Conservation (phyloP, 345 rosid genomes). For the Melastoma malabathricum region DNA sequence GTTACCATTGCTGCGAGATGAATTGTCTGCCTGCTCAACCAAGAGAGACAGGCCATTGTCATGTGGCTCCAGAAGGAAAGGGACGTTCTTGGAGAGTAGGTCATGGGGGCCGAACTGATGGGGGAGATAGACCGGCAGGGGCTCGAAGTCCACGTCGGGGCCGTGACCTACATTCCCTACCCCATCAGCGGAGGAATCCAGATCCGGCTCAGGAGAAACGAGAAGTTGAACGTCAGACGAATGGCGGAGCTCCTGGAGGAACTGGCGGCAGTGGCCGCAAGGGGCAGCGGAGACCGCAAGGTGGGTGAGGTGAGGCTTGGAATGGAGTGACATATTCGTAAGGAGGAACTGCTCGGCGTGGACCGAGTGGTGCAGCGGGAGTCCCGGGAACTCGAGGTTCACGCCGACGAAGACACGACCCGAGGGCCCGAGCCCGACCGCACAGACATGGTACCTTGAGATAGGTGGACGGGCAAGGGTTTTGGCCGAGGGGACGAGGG, state of each 20-base stretch:
- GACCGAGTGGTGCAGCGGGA: slow-evolving; percentile 80
- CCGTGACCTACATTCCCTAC: neutral
- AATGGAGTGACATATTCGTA: slow-evolving; percentile 66
- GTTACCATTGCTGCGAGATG: slow-evolving; percentile 3
- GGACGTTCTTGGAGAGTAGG: slow-evolving; percentile 42
- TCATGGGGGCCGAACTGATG: slow-evolving; percentile 81
- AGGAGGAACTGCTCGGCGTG: slow-evolving; percentile 98
- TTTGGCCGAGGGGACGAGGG: slow-evolving; percentile 50
- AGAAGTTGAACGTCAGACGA: slow-evolving; percentile 45
- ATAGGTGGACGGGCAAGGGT: slow-evolving; percentile 69
- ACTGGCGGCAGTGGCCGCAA: slow-evolving; percentile 99
- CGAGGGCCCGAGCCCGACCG: slow-evolving; percentile 73
- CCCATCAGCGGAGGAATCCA: slow-evolving; percentile 2
- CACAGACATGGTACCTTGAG: slow-evolving; percentile 69
- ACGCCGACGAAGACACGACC: slow-evolving; percentile 83
- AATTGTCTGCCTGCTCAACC: neutral
- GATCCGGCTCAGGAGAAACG: slow-evolving; percentile 18
- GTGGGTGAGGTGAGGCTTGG: slow-evolving; percentile 34
- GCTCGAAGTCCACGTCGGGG: slow-evolving; percentile 16
- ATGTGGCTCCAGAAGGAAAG: slow-evolving; percentile 58
- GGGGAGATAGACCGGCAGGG: slow-evolving; percentile 42
- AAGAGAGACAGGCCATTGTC: slow-evolving; percentile 27
- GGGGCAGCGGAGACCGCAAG: slow-evolving; percentile 91
- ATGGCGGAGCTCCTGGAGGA: slow-evolving; percentile 70
- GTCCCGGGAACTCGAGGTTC: slow-evolving; percentile 80